Evolutionary conservation across 139 green algal species (phyloP), one percentile per base, ranked within the genome.

Genomic region (Coelastrella sp.): DNA sequence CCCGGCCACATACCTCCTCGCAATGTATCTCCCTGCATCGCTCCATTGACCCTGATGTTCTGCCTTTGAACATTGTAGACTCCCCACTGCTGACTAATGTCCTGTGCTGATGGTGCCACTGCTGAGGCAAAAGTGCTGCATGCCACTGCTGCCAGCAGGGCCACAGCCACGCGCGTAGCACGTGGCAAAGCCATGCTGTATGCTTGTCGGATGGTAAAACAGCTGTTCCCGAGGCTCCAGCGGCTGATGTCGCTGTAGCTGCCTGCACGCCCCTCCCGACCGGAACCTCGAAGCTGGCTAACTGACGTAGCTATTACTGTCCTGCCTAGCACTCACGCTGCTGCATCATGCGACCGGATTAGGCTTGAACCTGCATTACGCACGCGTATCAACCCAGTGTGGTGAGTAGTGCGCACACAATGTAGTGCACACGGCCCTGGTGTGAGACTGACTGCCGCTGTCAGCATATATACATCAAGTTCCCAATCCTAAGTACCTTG

Each of bases 41-140:
- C 68, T 8, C 68, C 68, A 24, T 63, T 63, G 56, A 85, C 70
- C n/a, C 79, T 85, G 17, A 85, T 56, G 19, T 72, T 85, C 8
- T 85, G 79, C 58, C 79, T 35, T 24, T 85, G 79, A 25, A 85
- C 61, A 24, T 85, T 85, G 79, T 85, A 85, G 17, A 63, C 24
- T 7, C 57, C 79, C 79, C 79, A 85, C 7, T 85, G 57, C 79
- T 63, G 72, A 57, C 79, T 85, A 15, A 85, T 85, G 20, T 61
- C 79, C 57, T 85, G 60, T 56, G 79, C 57, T 24, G 79, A 72
- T 27, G 60, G 79, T 72, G 79, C 57, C 70, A 24, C 79, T 19
- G 79, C 79, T 24, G 20, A 57, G 20, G 25, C 49, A 57, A 85
- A 9, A 8, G 61, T 85, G 79, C 57, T 85, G 11, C 57, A 61